Evolutionary conservation across 2,329 filamentous ascomycete species (phyloP).

Genomic region (Penicillium crustosum): DNA sequence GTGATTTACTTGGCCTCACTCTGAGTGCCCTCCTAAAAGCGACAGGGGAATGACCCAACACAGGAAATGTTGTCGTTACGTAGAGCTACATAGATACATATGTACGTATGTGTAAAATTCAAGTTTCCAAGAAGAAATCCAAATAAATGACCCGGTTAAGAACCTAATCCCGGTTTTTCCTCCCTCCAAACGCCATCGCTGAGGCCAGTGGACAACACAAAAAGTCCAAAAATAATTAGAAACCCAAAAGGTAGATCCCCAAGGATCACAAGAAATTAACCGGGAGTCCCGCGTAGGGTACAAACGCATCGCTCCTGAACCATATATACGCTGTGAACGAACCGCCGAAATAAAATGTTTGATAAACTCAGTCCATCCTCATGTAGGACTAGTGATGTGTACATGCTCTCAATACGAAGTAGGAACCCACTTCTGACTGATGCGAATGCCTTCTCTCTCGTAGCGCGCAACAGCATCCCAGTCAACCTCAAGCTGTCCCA

Average conservation of each 20-base stretch:
- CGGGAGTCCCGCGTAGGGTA: conserved; percentile 22
- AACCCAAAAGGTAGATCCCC: conserved; percentile 1
- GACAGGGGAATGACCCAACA: neutral
- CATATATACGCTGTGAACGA: conserved; percentile 20
- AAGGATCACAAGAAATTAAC: conserved; percentile 14
- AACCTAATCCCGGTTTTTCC: conserved; percentile 13
- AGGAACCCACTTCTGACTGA: conserved; percentile 23
- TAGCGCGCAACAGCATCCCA: conserved; percentile 42
- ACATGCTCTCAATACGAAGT: neutral
- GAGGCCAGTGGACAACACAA: conserved; percentile 19
- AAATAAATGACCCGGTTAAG: neutral
- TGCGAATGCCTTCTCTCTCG: conserved; percentile 29
- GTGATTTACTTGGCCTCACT: neutral
- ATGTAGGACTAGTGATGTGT: conserved; percentile 1
- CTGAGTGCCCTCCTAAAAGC: neutral
- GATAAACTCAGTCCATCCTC: conserved; percentile 10
- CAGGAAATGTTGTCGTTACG: neutral
- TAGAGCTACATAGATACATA: neutral
- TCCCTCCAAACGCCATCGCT: conserved; percentile 28
- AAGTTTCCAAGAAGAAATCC: neutral
- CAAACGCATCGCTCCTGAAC: conserved; percentile 20
- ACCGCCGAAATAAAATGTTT: conserved; percentile 12
- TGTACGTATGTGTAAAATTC: neutral
- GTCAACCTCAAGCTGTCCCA: conserved; percentile 39
- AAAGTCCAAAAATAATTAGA: conserved; percentile 9